Evolutionary conservation across 2,329 filamentous ascomycete species (phyloP).

Genomic region (Ascochyta koolunga): DNA sequence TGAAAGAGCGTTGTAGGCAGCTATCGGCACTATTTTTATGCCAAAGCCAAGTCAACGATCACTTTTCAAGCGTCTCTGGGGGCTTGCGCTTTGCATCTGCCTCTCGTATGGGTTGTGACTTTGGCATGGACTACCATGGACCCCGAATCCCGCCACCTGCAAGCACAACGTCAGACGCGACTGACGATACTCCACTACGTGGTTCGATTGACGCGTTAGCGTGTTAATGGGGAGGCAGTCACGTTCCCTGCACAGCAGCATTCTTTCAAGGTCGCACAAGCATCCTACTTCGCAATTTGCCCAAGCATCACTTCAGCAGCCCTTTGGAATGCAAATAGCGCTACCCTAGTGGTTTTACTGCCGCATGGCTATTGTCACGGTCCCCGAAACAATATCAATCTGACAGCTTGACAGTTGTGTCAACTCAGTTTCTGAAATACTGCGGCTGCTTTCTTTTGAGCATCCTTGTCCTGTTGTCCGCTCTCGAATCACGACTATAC

Average conservation of each 20-base stretch:
- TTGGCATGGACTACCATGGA: neutral
- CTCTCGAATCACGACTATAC: neutral
- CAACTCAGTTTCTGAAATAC: neutral
- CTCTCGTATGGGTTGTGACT: neutral
- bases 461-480: neutral
- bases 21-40: neutral
- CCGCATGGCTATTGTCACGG: constrained; percentile 14
- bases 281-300: constrained; percentile 5
- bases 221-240: neutral
- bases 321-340: constrained; percentile 14
- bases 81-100: neutral
- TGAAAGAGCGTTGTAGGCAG: neutral
- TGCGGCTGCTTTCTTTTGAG: neutral
- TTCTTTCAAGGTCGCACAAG: constrained; percentile 13
- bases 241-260: constrained; percentile 2
- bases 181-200: neutral
- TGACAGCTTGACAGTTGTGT: constrained; percentile 7
- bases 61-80: neutral
- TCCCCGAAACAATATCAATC: constrained; percentile 8
- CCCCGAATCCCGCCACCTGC: neutral
- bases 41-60: neutral
- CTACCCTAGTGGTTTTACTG: constrained; percentile 1
- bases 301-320: constrained; percentile 2
- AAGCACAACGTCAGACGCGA: constrained; percentile 4
- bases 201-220: neutral